These are phyloP conservation scores for Raphanus sativus DNA, from an alignment of 345 rosid genomes.

Conservation along the genomic window DNA sequence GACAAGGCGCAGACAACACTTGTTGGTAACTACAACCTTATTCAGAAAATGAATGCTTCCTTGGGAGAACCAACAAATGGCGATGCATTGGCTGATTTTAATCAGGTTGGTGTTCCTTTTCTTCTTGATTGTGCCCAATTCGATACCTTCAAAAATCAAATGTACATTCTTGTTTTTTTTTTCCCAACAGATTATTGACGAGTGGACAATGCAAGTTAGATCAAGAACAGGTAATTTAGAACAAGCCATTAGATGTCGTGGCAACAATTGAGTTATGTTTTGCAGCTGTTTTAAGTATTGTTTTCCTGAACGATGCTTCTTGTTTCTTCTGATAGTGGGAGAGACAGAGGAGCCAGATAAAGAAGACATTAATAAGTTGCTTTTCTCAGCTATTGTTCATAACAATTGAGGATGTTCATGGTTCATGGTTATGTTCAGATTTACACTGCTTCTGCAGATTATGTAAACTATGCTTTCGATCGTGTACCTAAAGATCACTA, in stretches of 20 bases:
- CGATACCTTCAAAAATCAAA: too few species aligned
- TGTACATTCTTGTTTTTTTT: not conserved
- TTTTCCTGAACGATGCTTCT: not conserved
- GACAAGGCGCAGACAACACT: constrained; percentile 78
- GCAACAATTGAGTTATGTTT: not conserved
- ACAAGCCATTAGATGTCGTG: not conserved
- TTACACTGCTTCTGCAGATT: not conserved
- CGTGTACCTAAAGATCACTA: not conserved
- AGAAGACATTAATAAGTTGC: constrained; percentile 67
- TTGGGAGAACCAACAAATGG: constrained; percentile 41
- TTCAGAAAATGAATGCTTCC: constrained; percentile 68
- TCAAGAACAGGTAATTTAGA: constrained; percentile 56
- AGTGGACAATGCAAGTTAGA: constrained; percentile 82
- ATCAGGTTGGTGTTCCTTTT: constrained; percentile 50
- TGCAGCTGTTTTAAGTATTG: not conserved
- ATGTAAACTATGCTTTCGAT: constrained; percentile 1
- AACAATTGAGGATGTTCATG: constrained; percentile 37
- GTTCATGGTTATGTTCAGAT: not conserved
- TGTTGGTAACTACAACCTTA: constrained; percentile 62
- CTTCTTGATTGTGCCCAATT: not conserved
- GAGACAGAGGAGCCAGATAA: constrained; percentile 51
- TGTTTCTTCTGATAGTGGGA: constrained; percentile 43
- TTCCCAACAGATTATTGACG: constrained; percentile 65
- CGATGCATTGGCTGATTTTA: constrained; percentile 66
- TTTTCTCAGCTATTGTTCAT: constrained; percentile 74